Evolutionary conservation across 192 early-diverging fungal genomes (phyloP).

Genomic region (Backusella parvicylindrica): DNA sequence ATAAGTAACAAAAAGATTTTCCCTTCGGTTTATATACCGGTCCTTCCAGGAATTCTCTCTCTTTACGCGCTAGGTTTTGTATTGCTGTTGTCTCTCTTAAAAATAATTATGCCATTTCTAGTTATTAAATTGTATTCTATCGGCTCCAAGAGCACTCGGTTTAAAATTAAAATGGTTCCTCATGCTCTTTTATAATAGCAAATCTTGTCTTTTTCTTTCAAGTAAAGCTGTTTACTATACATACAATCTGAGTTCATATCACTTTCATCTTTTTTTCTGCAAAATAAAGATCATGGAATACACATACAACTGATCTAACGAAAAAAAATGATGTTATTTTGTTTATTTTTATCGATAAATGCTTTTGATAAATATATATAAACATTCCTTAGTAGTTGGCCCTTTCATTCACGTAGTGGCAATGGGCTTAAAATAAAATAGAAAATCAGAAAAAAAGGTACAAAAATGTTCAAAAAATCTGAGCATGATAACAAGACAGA

Average conservation of each 20-base stretch:
- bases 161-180: not conserved
- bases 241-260: not conserved
- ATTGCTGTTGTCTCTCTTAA: not conserved
- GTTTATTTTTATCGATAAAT: too few species aligned
- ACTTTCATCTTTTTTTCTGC: not conserved
- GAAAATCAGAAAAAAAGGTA: not conserved
- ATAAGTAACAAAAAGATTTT: not conserved
- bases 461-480: conserved; percentile 57
- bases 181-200: not conserved
- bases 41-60: not conserved
- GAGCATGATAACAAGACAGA: conserved; percentile 88
- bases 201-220: not conserved
- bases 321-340: too few species aligned
- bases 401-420: conserved; percentile 51
- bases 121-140: not conserved
- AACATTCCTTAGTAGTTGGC: too few species aligned
- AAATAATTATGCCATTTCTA: conserved; percentile 5
- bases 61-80: not conserved
- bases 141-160: not conserved
- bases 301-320: too few species aligned
- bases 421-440: conserved; percentile 16
- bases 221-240: not conserved
- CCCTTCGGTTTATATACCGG: not conserved
- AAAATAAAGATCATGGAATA: too few species aligned
- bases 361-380: too few species aligned